These are phyloP conservation scores for Tricharina praecox DNA, from an alignment of 495 filamentous ascomycete species.

Conservation along the genomic window DNA sequence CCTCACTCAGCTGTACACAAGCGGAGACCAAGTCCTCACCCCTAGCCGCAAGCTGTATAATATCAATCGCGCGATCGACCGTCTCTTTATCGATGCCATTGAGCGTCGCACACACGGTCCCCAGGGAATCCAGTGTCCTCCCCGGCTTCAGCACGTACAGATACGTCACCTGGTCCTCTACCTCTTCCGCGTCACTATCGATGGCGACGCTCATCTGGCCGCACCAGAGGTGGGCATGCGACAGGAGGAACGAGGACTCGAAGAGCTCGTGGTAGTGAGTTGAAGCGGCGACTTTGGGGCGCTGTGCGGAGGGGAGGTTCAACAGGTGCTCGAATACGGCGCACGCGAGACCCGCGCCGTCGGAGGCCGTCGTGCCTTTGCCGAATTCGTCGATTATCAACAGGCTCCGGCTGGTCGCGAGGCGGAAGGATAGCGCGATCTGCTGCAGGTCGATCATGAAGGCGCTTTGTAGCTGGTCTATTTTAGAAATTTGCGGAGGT, in stretches of 20 bases:
- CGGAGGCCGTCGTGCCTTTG: slow-evolving; percentile 68
- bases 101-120: slow-evolving; percentile 56
- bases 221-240: slow-evolving; percentile 44
- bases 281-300: slow-evolving; percentile 68
- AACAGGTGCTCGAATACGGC: slow-evolving; percentile 68
- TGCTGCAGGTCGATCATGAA: slow-evolving; percentile 92
- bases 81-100: slow-evolving; percentile 62
- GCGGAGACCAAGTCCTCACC: slow-evolving; percentile 61
- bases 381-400: slow-evolving; percentile 90
- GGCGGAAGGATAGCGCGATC: slow-evolving; percentile 57
- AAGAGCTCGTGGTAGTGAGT: slow-evolving; percentile 96
- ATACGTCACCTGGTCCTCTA: slow-evolving; percentile 68
- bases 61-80: slow-evolving; percentile 56
- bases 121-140: slow-evolving; percentile 65
- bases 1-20: slow-evolving; percentile 44
- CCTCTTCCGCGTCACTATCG: slow-evolving; percentile 39
- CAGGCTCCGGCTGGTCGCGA: slow-evolving; percentile 61
- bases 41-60: slow-evolving; percentile 49
- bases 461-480: slow-evolving; percentile 54
- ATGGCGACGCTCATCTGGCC: slow-evolving; percentile 80
- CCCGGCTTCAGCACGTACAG: slow-evolving; percentile 59
- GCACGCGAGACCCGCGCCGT: slow-evolving; percentile 74
- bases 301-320: slow-evolving; percentile 33
- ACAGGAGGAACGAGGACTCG: slow-evolving; percentile 47
- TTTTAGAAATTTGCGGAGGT: background rate